These are phyloP conservation scores for Heterobasidion irregulare DNA, from an alignment of 1,284 basidiomycete genomes.

Conservation along the genomic window DNA sequence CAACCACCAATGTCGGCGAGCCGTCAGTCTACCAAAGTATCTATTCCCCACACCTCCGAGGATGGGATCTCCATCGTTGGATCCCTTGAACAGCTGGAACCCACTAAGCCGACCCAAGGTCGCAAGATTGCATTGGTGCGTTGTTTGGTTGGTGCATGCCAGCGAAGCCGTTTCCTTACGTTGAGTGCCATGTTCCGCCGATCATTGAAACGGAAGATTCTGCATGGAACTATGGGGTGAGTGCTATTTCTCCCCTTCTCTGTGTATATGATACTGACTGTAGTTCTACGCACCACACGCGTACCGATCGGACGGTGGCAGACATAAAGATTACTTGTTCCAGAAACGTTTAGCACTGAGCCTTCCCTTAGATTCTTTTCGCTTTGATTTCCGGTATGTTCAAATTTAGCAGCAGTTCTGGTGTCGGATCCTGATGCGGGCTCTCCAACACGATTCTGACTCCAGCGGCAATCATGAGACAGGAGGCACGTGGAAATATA, in stretches of 20 bases:
- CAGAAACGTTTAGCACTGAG: constrained; percentile 61
- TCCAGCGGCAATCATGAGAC: constrained; percentile 70
- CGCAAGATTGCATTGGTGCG: constrained; percentile 62
- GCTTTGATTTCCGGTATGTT: constrained; percentile 74
- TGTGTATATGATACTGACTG: not conserved
- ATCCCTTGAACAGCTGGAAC: constrained; percentile 52
- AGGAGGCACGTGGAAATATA: constrained; percentile 53
- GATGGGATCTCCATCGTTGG: constrained; percentile 45
- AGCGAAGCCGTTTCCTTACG: not conserved
- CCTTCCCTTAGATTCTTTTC: constrained; percentile 73
- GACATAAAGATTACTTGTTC: constrained; percentile 80
- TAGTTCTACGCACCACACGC: not conserved
- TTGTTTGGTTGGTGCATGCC: constrained; percentile 6
- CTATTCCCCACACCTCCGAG: constrained; percentile 49
- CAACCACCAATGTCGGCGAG: not conserved
- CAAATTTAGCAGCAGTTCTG: not conserved
- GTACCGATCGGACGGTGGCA: constrained; percentile 18
- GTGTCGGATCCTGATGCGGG: too few relatives aligned
- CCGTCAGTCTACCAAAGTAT: constrained; percentile 33
- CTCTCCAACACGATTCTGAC: not conserved
- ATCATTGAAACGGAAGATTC: constrained; percentile 35
- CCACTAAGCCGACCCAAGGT: constrained; percentile 39
- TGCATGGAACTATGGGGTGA: constrained; percentile 74
- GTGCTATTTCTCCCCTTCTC: constrained; percentile 9
- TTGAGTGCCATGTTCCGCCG: not conserved